phyloP scores from a whole-genome alignment of 768 basidiomycete species.

The Pleurotus djamor region DNA sequence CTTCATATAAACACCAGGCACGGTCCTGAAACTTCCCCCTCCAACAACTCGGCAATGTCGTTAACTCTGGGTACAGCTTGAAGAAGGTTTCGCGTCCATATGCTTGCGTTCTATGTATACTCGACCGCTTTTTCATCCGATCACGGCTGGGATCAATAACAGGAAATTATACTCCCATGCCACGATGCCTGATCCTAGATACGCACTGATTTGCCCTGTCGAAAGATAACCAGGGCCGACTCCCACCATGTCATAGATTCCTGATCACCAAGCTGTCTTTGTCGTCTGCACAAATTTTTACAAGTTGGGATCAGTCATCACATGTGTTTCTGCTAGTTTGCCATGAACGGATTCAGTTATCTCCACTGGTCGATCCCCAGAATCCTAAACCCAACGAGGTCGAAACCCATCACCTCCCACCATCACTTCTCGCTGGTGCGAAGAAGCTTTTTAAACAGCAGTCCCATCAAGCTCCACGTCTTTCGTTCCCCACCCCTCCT shows the following conservation, averaged over 20 bases:
- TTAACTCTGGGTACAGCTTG: neutral
- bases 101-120: neutral
- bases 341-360: neutral
- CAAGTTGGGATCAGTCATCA: constrained; percentile 2
- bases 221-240: neutral
- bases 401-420: neutral
- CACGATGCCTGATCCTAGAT: neutral
- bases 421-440: constrained; percentile 1
- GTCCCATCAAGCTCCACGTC: neutral
- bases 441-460: neutral
- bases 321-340: constrained; percentile 3
- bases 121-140: constrained; percentile 2
- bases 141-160: neutral
- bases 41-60: neutral
- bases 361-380: constrained; percentile 4
- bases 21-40: neutral
- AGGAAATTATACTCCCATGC: neutral
- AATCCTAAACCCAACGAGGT: neutral
- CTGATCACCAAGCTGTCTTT: constrained; percentile 3
- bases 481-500: constrained; percentile 1
- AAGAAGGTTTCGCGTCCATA: neutral
- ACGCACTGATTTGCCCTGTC: neutral
- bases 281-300: neutral
- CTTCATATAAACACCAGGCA: neutral
- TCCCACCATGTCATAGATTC: constrained; percentile 4